Evolutionary conservation across 2,329 filamentous ascomycete species (phyloP), one percentile per base, ranked within the genome.

Genomic region (Neofusicoccum cordaticola): DNA sequence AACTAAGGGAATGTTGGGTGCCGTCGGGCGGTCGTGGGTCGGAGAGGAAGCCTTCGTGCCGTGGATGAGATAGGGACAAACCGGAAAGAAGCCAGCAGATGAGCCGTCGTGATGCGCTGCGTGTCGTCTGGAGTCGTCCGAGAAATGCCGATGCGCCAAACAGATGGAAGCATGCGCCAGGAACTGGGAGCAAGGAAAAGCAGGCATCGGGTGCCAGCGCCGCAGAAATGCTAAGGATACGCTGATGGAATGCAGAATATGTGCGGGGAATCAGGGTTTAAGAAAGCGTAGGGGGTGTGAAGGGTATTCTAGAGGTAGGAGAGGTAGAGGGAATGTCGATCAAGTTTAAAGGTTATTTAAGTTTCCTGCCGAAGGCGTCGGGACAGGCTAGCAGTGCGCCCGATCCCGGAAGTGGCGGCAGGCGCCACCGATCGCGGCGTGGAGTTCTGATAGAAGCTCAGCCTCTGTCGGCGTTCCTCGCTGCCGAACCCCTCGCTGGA

Each of bases 61-160:
- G 50, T 53, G 48, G 19, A 39, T 52, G 19, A 37, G 39, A 53
- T 42, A 62, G 19, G 51, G 58, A 52, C 41, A 44, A 19, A 53
- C 12, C 48, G 47, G 48, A 37, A 60, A 11, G 42, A 47, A 47
- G 44, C 27, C 56, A 37, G 56, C 42, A 60, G 56, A 53, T 63
- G 61, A 41, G 61, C 48, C 42, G 48, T 51, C 42, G 61, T 53
- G 61, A 63, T 53, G 61, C 61, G 48, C 60, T 63, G 41, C 47
- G 61, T 56, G 48, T 63, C 50, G 48, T 62, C 22, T 63, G 48
- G 50, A 56, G 44, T 56, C 50, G 61, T 60, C 56, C 56, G 47
- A 56, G 35, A 47, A 47, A 63, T 44, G 41, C 61, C 50, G 44
- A 37, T 60, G 56, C 56, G 56, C 56, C 56, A 60, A 47, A 47